A percentile compares a stretch with the other conserved stretches of the same genome.
Conservation (phyloP, 306 rosid genomes). For the Quercus ilex region DNA sequence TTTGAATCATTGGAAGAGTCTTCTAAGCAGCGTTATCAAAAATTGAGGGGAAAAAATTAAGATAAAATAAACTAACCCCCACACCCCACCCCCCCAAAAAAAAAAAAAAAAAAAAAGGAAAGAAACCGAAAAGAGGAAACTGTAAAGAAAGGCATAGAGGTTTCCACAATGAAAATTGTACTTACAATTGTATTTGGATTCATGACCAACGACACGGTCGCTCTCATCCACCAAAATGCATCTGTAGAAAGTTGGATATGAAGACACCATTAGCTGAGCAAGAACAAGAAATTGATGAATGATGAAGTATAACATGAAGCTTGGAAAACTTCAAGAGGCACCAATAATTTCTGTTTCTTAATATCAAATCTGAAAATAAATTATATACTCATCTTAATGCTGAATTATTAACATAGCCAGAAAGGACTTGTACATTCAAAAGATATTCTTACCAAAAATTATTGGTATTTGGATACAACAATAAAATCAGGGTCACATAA, state of each 20-base stretch:
- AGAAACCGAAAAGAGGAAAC: background rate
- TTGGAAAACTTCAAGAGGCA: background rate
- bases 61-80: background rate
- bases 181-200: conserved; percentile 94
- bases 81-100: background rate
- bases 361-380: background rate
- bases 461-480: background rate
- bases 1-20: too few relatives aligned
- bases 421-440: background rate
- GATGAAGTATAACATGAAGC: background rate
- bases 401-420: background rate
- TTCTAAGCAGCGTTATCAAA: too few relatives aligned
- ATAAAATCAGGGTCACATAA: background rate
- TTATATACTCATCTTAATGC: background rate
- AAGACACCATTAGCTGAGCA: conserved; percentile 12
- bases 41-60: too few relatives aligned
- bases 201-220: conserved; percentile 90
- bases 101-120: background rate
- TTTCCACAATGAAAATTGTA: conserved; percentile 10
- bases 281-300: conserved; percentile 11
- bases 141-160: background rate
- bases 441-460: too few relatives aligned
- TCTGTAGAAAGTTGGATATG: conserved; percentile 42
- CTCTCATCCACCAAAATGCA: conserved; percentile 98
- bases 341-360: background rate